Percentiles rank a stretch among this genome's conserved stretches.
Conservation (phyloP, 768 basidiomycete genomes). For the Harrya chromipes region DNA sequence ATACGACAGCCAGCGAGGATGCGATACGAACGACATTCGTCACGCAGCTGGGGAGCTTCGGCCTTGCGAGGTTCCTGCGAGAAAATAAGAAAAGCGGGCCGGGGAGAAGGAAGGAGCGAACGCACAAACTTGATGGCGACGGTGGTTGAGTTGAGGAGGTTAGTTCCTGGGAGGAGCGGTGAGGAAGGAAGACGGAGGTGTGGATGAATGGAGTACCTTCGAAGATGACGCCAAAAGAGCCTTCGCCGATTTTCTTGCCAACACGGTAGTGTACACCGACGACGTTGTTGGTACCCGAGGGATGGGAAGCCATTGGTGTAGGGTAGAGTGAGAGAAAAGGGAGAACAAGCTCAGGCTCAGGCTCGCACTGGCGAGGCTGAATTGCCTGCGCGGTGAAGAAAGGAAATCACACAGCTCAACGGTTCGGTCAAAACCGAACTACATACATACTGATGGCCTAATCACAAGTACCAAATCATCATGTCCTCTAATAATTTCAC, state of each 20-base stretch:
- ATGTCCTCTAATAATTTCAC: background rate
- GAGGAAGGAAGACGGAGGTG: background rate
- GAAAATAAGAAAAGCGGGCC: slow-evolving; percentile 12
- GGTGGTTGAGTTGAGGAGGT: slow-evolving; percentile 96
- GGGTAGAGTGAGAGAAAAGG: slow-evolving; percentile 17
- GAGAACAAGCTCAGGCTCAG: background rate
- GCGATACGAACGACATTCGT: slow-evolving; percentile 97
- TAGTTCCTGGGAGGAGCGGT: slow-evolving; percentile 64
- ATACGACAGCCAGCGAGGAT: slow-evolving; percentile 86
- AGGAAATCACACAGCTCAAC: slow-evolving; percentile 20
- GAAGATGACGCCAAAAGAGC: slow-evolving; percentile 95
- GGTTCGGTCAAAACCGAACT: slow-evolving; percentile 31
- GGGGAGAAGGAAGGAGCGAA: slow-evolving; percentile 18
- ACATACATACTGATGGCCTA: too few relatives aligned
- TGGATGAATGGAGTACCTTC: slow-evolving; percentile 52
- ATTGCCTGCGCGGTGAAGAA: slow-evolving; percentile 30
- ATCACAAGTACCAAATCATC: too few relatives aligned
- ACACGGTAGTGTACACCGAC: slow-evolving; percentile 98
- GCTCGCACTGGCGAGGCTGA: slow-evolving; percentile 25
- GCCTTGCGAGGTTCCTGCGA: slow-evolving; percentile 83
- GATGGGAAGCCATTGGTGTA: slow-evolving; percentile 49
- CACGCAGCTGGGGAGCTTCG: slow-evolving; percentile 95
- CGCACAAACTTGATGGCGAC: slow-evolving; percentile 99
- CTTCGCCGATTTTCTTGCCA: slow-evolving; percentile 99
- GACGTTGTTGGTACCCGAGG: slow-evolving; percentile 66